phyloP scores from a whole-genome alignment of 257 asterid species.

The Solanum paucissectum region DNA sequence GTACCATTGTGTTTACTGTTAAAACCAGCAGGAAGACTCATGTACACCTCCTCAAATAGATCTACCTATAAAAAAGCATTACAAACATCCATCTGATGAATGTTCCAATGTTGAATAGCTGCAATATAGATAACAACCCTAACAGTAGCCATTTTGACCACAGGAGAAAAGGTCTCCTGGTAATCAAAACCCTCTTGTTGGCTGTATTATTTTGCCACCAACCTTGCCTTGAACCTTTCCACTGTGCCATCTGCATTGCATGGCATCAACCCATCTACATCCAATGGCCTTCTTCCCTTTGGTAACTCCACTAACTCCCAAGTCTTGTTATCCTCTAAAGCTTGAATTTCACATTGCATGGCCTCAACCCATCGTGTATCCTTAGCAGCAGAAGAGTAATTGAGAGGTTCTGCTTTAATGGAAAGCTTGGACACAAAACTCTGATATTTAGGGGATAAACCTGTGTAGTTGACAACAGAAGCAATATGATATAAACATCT shows the following conservation, averaged over 20 bases:
- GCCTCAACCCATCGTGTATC: background rate
- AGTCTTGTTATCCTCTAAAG: background rate
- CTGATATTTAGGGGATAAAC: too few relatives aligned
- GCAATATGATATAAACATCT: too few relatives aligned
- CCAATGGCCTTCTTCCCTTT: background rate
- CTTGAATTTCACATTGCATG: too few relatives aligned
- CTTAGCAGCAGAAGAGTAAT: rapidly evolving
- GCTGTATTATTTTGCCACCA: rapidly evolving
- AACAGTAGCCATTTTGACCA: background rate
- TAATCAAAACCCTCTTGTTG: background rate
- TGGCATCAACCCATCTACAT: background rate
- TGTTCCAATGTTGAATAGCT: rapidly evolving
- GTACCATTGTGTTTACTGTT: too few relatives aligned
- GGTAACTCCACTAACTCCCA: rapidly evolving
- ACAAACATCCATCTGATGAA: too few relatives aligned
- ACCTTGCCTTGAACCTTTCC: background rate
- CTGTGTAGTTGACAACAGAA: too few relatives aligned
- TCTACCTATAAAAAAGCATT: too few relatives aligned
- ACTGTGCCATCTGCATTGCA: background rate
- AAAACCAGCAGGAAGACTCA: too few relatives aligned
- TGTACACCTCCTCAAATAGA: too few relatives aligned
- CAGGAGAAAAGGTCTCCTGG: background rate
- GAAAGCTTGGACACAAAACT: too few relatives aligned
- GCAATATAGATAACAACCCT: too few relatives aligned
- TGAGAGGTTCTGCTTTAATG: rapidly evolving